Evolutionary conservation across 2,329 filamentous ascomycete genomes (phyloP).

Genomic region (Pestalotiopsis sp.): DNA sequence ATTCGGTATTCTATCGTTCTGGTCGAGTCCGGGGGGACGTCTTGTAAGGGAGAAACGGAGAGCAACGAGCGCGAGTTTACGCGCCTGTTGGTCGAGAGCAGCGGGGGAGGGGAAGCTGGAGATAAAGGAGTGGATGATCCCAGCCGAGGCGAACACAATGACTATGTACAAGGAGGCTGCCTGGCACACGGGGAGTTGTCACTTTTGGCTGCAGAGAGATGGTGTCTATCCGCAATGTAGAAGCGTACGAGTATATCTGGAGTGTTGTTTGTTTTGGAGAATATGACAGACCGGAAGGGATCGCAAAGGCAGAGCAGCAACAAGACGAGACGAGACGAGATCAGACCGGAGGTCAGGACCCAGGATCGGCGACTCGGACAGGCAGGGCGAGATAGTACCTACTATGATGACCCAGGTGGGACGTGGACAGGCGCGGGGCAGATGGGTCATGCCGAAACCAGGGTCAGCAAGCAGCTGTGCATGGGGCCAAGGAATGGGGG

Average conservation of each 20-base stretch:
- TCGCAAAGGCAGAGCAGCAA: neutral
- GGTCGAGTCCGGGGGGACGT: neutral
- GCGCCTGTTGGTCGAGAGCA: conserved; percentile 7
- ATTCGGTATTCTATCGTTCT: neutral
- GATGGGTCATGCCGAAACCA: conserved; percentile 11
- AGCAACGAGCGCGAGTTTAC: conserved; percentile 12
- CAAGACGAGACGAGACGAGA: conserved; percentile 6
- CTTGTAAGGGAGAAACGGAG: neutral
- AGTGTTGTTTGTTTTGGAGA: neutral
- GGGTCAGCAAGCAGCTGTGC: conserved; percentile 6
- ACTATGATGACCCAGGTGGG: neutral
- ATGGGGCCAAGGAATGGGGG: conserved; percentile 6
- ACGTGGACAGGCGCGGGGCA: conserved; percentile 12
- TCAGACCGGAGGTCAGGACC: conserved; percentile 4
- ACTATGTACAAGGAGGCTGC: neutral
- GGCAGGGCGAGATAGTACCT: conserved; percentile 4
- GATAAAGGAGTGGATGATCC: conserved; percentile 19
- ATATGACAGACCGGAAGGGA: neutral
- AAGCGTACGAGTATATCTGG: conserved; percentile 5
- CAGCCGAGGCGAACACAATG: conserved; percentile 19
- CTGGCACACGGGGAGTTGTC: neutral
- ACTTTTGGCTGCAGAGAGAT: neutral
- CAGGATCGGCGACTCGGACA: conserved; percentile 10
- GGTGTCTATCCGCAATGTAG: neutral
- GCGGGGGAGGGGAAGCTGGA: conserved; percentile 13